phyloP scores from a whole-genome alignment of 2,329 filamentous ascomycete species.

The Herpotrichia juniperi region DNA sequence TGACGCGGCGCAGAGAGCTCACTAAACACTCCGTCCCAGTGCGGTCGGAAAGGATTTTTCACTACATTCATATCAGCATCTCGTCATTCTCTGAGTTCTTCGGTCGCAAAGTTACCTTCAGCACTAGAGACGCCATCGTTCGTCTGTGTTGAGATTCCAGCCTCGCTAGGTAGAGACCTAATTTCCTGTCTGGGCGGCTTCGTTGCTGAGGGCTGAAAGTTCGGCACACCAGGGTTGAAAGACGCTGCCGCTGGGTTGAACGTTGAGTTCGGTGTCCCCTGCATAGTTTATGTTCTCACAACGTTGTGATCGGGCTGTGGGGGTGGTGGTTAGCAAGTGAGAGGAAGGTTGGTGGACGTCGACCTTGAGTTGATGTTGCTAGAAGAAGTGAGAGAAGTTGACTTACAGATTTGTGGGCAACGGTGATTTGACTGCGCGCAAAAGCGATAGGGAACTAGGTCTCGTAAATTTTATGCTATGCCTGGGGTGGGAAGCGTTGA shows the following conservation, averaged over 20 bases:
- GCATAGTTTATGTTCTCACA: not conserved
- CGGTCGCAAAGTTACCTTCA: too few relatives aligned
- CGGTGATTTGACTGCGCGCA: not conserved
- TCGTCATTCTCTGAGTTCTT: too few relatives aligned
- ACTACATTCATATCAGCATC: too few relatives aligned
- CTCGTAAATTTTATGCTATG: not conserved
- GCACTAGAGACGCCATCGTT: too few relatives aligned
- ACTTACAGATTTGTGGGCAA: not conserved
- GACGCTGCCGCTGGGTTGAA: not conserved
- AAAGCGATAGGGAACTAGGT: not conserved
- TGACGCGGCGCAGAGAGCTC: too few relatives aligned
- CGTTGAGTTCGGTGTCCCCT: not conserved
- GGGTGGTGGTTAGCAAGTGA: not conserved
- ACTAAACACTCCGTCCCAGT: too few relatives aligned
- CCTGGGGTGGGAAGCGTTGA: not conserved
- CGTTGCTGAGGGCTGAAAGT: conserved; percentile 8
- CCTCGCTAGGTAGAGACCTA: not conserved
- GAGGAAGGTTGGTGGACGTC: too few relatives aligned
- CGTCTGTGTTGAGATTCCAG: not conserved
- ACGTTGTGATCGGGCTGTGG: not conserved
- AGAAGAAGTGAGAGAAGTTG: too few relatives aligned
- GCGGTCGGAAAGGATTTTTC: too few relatives aligned
- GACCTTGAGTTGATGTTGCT: too few relatives aligned
- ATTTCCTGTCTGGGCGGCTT: not conserved
- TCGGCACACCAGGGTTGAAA: conserved; percentile 16